Conservation (phyloP, 2,329 filamentous ascomycete genomes). For the Beauveria caledonica region DNA sequence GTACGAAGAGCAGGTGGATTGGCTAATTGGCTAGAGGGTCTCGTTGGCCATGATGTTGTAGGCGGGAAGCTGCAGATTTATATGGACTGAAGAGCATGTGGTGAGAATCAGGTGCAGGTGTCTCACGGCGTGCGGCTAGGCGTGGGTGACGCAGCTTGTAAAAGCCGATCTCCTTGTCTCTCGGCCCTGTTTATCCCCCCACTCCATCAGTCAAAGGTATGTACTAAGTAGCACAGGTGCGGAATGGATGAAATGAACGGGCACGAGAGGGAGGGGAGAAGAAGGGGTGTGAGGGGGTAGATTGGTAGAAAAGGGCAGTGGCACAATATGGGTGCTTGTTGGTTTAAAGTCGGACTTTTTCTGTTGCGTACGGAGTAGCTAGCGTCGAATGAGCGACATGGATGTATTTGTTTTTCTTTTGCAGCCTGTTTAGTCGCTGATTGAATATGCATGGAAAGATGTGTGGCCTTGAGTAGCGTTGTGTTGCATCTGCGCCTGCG, state of each 20-base stretch:
- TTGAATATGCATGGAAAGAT: background rate
- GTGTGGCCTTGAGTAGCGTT: background rate
- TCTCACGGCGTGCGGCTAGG: background rate
- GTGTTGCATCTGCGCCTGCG: conserved; percentile 5
- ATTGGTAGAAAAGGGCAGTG: background rate
- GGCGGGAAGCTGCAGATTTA: conserved; percentile 5
- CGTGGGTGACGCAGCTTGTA: background rate
- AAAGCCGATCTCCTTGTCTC: background rate
- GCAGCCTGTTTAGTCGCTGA: background rate
- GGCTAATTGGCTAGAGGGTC: background rate
- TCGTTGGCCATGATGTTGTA: background rate
- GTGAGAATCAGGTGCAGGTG: background rate
- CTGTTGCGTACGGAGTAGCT: background rate
- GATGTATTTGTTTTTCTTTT: background rate
- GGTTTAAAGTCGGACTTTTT: background rate
- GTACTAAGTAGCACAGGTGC: background rate
- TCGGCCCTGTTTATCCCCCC: background rate
- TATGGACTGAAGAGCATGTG: background rate
- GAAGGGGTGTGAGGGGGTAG: background rate
- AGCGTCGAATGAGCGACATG: conserved; percentile 1
- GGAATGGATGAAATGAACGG: background rate
- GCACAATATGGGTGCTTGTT: conserved; percentile 5
- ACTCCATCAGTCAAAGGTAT: background rate
- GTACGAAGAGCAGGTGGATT: background rate
- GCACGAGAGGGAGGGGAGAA: background rate